Conservation (phyloP, 805 yeast species). For the Starmerella bacillaris region DNA sequence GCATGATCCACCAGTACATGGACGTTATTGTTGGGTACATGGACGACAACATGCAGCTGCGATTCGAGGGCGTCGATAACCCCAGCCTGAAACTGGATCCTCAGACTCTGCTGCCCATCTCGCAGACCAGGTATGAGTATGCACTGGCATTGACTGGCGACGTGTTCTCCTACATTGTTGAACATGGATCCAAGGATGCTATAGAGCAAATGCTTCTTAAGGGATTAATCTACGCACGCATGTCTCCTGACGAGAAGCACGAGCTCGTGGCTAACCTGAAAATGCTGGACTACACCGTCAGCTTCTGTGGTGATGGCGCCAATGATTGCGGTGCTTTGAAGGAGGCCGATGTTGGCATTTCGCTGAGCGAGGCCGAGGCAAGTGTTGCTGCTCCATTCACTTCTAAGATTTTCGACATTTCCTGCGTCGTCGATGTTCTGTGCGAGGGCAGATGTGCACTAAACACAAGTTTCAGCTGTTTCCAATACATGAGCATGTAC, state of each 20-base stretch:
- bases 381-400: conserved; percentile 98
- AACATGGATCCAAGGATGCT: conserved; percentile 26
- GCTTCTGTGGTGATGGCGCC: conserved; percentile 99
- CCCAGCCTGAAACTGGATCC: conserved; percentile 41
- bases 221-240: conserved; percentile 73
- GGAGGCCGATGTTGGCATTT: conserved; percentile 94
- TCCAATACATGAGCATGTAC: conserved; percentile 93
- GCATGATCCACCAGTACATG: conserved; percentile 33
- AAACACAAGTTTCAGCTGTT: conserved; percentile 89
- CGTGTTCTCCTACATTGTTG: conserved; percentile 60
- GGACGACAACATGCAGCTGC: conserved; percentile 29
- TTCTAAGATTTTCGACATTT: conserved; percentile 69
- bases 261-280: conserved; percentile 82
- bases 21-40: conserved; percentile 46
- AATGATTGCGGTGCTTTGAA: conserved; percentile 97
- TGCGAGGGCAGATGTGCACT: conserved; percentile 88
- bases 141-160: conserved; percentile 85
- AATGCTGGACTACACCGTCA: conserved; percentile 72
- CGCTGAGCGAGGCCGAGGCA: conserved; percentile 93
- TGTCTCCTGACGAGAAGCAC: conserved; percentile 98
- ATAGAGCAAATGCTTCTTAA: conserved; percentile 46
- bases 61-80: conserved; percentile 29
- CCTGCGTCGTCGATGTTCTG: conserved; percentile 81
- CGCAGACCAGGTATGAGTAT: conserved; percentile 26
- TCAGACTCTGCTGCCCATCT: conserved; percentile 34